Percentiles rank a stretch among this genome's conserved stretches.
phyloP scores from a whole-genome alignment of 192 early-diverging fungal species.

The Umbelopsis sp. region DNA sequence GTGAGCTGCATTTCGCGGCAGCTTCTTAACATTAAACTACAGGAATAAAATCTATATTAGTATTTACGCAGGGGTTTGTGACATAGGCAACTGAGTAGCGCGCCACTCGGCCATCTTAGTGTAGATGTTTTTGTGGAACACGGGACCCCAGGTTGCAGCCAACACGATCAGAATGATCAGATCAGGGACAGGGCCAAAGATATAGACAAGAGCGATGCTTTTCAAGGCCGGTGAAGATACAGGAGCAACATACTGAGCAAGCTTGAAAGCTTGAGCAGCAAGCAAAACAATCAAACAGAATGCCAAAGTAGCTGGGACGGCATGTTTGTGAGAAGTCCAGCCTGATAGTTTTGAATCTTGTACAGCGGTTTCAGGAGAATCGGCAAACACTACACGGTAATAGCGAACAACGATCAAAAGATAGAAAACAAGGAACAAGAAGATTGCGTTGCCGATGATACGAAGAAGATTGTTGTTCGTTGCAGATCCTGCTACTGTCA shows the following conservation, averaged over 20 bases:
- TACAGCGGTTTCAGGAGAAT: background rate
- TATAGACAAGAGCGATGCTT: slow-evolving; percentile 6
- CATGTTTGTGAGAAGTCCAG: background rate
- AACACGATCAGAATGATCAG: slow-evolving; percentile 9
- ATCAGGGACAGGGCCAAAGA: slow-evolving; percentile 16
- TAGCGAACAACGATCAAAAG: background rate
- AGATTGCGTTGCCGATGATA: background rate
- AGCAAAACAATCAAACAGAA: background rate
- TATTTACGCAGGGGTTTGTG: background rate
- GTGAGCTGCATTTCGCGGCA: too few relatives aligned
- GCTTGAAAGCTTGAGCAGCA: slow-evolving; percentile 12
- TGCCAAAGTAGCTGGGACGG: background rate
- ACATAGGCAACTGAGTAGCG: background rate
- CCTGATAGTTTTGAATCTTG: background rate
- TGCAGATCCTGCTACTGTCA: slow-evolving; percentile 1
- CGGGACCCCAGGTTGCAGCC: slow-evolving; percentile 12
- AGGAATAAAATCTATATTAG: too few relatives aligned
- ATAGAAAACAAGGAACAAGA: background rate
- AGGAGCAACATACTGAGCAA: slow-evolving; percentile 11
- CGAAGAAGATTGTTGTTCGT: background rate
- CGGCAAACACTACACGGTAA: background rate
- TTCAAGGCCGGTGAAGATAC: slow-evolving; percentile 1
- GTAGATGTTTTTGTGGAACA: slow-evolving; percentile 11
- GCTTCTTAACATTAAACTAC: too few relatives aligned
- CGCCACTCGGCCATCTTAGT: background rate